These are phyloP conservation scores for Pseudogymnoascus sp. DNA, from an alignment of 2,329 filamentous ascomycete species.

Conservation along the genomic window DNA sequence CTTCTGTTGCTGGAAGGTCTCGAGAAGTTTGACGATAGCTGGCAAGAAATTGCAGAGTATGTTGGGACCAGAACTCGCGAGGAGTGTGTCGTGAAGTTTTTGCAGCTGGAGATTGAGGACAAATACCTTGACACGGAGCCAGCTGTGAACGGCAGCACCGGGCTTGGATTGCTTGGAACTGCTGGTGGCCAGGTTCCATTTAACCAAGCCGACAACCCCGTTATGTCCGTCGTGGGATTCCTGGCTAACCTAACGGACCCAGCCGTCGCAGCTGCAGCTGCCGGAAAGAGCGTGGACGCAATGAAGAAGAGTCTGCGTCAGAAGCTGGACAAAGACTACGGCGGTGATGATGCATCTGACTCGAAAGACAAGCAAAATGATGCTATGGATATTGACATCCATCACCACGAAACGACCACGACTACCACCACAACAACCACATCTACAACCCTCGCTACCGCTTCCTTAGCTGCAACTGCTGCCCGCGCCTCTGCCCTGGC, in stretches of 20 bases:
- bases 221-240: conserved; percentile 94
- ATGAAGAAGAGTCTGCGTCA: conserved; percentile 73
- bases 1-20: conserved; percentile 84
- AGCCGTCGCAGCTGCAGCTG: conserved; percentile 80
- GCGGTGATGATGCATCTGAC: conserved; percentile 34
- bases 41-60: conserved; percentile 85
- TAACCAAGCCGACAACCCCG: conserved; percentile 86
- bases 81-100: conserved; percentile 93
- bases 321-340: conserved; percentile 60
- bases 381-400: conserved; percentile 57
- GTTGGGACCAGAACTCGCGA: conserved; percentile 87
- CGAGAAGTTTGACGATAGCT: conserved; percentile 91
- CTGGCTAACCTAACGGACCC: conserved; percentile 86
- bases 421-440: conserved; percentile 42
- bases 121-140: conserved; percentile 83
- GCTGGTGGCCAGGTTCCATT: conserved; percentile 79
- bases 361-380: conserved; percentile 49
- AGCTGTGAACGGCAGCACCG: conserved; percentile 43
- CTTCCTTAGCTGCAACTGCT: conserved; percentile 78
- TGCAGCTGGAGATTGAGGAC: conserved; percentile 95
- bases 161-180: conserved; percentile 59
- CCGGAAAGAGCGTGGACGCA: conserved; percentile 77
- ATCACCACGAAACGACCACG: conserved; percentile 40
- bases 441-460: conserved; percentile 53
- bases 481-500: conserved; percentile 80